Evolutionary conservation across 495 filamentous ascomycete species (phyloP), one percentile per base, ranked within the genome.

Genomic region (Penicillium fimorum): DNA sequence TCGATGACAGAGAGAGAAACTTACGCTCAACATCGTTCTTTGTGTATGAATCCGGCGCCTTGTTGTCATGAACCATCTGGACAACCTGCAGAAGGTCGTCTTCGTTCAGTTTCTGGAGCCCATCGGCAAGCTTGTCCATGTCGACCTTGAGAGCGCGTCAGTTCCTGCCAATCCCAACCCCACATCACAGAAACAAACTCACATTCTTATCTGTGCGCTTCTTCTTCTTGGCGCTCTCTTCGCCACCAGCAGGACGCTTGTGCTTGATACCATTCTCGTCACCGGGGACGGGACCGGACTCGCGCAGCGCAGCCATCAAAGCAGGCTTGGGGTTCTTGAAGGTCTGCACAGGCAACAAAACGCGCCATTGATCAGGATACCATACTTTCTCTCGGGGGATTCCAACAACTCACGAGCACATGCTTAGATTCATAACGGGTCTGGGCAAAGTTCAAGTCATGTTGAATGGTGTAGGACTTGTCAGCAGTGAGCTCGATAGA

Each of bases 71-170:
- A 47, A 99, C 90, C 87, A 99, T 88, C 76, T 96, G 91, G 51
- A 99, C 93, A 12, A 97, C 91, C 55, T 91, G 87, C 38, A 99
- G 79, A 6, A 99, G 82, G 65, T 97, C 92, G 48, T 96, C 91
- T 70, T 96, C 91, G 58, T 78, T 78, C 30, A 96, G 79, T 73
- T 86, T 87, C 64, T 89, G 84, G n/a, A 96, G 77, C 9, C 84
- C 88, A n/a, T 97, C 95, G 12, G 95, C 94, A 61, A 99, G 83
- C 76, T 96, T 96, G 76, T 99, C 94, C 82, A 96, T 91, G 70
- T 99, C 94, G 56, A 92, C 79, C 71, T 74, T 53, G 33, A 30
- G 37, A 20, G n/a, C 9, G 15, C 13, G 37, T 73, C 47, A 71
- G 60, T 30, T 12, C 38, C 12, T n/a, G 35, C 41, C 18, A 32